A percentile compares a stretch with the other conserved stretches of the same genome.
Conservation (phyloP, 208 protist genomes). For the Leishmania braziliensis region DNA sequence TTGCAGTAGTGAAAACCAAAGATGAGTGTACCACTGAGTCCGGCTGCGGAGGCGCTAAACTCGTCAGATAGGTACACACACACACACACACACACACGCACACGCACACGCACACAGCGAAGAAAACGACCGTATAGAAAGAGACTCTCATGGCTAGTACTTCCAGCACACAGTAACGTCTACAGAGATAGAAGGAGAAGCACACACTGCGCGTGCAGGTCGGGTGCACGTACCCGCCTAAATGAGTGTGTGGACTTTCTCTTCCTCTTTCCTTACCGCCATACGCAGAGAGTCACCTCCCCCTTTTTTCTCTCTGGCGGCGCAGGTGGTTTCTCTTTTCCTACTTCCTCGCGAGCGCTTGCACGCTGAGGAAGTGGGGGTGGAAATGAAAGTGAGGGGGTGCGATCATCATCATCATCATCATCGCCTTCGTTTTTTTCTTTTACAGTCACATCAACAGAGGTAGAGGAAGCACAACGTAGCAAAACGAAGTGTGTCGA, state of each 20-base stretch:
- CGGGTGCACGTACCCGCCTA: background rate
- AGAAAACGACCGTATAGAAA: background rate
- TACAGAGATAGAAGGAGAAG: background rate
- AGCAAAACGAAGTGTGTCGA: conserved; percentile 6
- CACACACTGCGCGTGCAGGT: background rate
- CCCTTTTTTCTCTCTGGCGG: background rate
- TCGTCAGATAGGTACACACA: background rate
- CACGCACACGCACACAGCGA: background rate
- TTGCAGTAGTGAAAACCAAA: background rate
- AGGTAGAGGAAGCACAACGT: conserved; percentile 1
- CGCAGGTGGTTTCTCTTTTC: background rate
- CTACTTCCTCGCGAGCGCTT: background rate
- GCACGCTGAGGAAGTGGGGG: background rate
- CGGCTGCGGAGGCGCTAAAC: background rate
- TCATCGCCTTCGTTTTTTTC: background rate
- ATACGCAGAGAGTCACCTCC: background rate
- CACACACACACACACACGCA: background rate
- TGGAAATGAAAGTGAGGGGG: background rate
- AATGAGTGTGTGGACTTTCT: background rate
- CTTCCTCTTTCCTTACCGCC: background rate
- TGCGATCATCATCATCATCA: background rate
- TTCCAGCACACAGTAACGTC: background rate
- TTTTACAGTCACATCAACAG: background rate
- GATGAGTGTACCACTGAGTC: background rate
- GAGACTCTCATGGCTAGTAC: background rate